Percentiles rank a stretch among this genome's conserved stretches.
Evolutionary conservation across 192 early-diverging fungal genomes (phyloP).

Genomic region (Endogone sp.): DNA sequence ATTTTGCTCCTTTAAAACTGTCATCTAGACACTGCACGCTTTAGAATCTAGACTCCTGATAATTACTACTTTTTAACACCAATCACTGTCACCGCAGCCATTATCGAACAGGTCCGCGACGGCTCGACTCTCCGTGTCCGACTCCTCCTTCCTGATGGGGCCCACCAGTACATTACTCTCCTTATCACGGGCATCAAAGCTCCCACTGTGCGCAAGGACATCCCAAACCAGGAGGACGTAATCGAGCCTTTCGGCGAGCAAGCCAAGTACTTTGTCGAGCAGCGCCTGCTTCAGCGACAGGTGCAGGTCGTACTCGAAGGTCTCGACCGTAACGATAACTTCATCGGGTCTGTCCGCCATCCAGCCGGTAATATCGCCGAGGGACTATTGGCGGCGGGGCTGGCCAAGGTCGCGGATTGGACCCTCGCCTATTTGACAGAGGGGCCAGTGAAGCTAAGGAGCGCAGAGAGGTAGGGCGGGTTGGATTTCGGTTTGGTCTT

Average conservation of each 20-base stretch:
- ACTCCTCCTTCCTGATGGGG: constrained; percentile 52
- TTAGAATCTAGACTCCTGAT: too few species aligned
- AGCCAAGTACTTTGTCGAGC: constrained; percentile 90
- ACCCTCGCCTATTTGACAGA: constrained; percentile 73
- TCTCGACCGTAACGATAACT: constrained; percentile 55
- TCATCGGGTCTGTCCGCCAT: constrained; percentile 76
- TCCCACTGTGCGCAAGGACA: constrained; percentile 69
- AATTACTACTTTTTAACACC: too few species aligned
- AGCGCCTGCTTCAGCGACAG: constrained; percentile 85
- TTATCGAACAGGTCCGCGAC: constrained; percentile 95
- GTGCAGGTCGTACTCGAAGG: constrained; percentile 84
- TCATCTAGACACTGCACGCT: neutral
- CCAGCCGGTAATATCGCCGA: constrained; percentile 93
- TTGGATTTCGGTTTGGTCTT: neutral
- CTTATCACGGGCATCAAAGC: constrained; percentile 83
- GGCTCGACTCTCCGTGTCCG: constrained; percentile 78
- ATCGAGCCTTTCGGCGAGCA: constrained; percentile 92
- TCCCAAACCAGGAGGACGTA: constrained; percentile 64
- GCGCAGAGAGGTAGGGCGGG: constrained; percentile 63
- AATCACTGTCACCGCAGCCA: constrained; percentile 39
- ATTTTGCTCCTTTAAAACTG: neutral
- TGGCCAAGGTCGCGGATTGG: constrained; percentile 88
- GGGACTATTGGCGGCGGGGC: constrained; percentile 70
- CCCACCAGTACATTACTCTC: constrained; percentile 73
- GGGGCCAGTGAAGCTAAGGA: constrained; percentile 66